Conservation (phyloP, 192 early-diverging fungal genomes). For the Cladochytrium replicatum region DNA sequence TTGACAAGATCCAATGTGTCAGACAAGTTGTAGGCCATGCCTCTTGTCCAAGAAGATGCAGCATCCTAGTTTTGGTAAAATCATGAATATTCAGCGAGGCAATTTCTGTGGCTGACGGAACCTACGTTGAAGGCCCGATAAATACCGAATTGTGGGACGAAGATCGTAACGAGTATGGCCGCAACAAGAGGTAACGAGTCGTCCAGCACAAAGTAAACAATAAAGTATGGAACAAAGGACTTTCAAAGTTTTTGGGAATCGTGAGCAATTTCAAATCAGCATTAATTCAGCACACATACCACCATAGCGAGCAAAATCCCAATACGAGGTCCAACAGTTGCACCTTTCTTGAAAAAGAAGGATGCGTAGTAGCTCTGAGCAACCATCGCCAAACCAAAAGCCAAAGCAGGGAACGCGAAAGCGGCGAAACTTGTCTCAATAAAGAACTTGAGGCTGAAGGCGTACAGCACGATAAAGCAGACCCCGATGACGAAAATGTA, state of each 20-base stretch:
- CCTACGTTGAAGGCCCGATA: not conserved
- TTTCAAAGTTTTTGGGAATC: no score
- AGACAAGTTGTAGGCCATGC: no score
- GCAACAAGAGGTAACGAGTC: not conserved
- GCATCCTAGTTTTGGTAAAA: no score
- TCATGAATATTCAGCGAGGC: no score
- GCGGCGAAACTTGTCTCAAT: constrained; percentile 1
- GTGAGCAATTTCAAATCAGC: no score
- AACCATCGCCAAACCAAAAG: constrained; percentile 17
- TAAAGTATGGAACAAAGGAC: constrained; percentile 35
- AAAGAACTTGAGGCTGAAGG: constrained; percentile 17
- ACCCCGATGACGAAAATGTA: constrained; percentile 16
- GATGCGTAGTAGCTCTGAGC: constrained; percentile 24
- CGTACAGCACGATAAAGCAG: constrained; percentile 18
- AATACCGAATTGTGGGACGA: not conserved
- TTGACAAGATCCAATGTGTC: no score
- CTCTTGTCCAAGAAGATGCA: no score
- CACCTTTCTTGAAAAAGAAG: constrained; percentile 22
- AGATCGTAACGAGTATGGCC: not conserved
- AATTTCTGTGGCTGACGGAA: no score
- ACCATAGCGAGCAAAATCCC: constrained; percentile 20
- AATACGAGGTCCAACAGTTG: constrained; percentile 24
- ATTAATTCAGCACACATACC: no score
- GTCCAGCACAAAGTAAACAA: constrained; percentile 30
- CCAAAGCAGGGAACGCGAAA: constrained; percentile 7